Conservation (phyloP, 306 rosid genomes). For the Bauhinia variegata region DNA sequence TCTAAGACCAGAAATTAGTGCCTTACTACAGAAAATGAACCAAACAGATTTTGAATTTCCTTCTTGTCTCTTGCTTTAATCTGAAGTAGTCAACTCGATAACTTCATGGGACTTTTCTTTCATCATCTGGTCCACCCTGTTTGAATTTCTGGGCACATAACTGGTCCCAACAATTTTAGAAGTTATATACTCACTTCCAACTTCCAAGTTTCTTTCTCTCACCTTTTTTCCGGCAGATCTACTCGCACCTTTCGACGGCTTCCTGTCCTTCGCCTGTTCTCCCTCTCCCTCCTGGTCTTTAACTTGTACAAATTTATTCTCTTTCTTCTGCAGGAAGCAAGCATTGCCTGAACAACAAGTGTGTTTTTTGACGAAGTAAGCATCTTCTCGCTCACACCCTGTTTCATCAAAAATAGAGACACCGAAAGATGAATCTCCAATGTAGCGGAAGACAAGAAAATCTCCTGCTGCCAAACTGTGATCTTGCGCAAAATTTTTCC, state of each 20-base stretch:
- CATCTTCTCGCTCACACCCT: not conserved
- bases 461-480: not conserved
- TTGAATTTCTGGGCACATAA: too few species aligned
- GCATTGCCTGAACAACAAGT: not conserved
- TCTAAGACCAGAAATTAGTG: too few species aligned
- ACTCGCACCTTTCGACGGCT: not conserved
- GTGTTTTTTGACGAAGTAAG: not conserved
- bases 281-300: not conserved
- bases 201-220: not conserved
- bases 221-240: not conserved
- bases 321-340: slow-evolving; percentile 1
- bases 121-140: not conserved
- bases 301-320: not conserved
- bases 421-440: not conserved
- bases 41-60: not conserved
- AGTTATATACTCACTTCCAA: not conserved
- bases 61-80: not conserved
- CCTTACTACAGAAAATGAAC: too few species aligned
- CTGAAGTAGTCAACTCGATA: not conserved
- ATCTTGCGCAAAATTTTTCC: not conserved
- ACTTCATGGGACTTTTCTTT: not conserved
- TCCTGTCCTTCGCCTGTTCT: not conserved
- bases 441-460: not conserved
- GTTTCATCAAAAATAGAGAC: not conserved
- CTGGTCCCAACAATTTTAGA: not conserved